Base-by-base conservation (phyloP, 495 filamentous ascomycete genomes). In the Hypoxylon trugodes region DNA sequence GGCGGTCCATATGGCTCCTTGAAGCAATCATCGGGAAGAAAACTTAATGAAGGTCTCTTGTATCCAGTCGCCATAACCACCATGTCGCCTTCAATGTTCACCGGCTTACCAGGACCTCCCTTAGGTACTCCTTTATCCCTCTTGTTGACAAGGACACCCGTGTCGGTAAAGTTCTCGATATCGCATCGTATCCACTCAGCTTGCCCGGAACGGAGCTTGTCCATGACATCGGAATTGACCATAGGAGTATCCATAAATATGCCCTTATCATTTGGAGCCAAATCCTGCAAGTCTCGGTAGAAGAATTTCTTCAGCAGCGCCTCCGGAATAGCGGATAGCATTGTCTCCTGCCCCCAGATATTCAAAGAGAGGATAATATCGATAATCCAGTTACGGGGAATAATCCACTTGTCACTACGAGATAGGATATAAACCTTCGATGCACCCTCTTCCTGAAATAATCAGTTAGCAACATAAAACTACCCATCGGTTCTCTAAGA, bases 391-490 rank as follows among this genome's bases (percentile, higher is more conserved):
- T 93, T 92, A 10, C 92, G 85, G 2, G 91, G 92, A 51, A 95
- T 93, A 48, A 95, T 88, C 91, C 91, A 95, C 77, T 95, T 95
- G 68, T 95, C 91, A 19, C 85, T 88, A 12, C 91, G 83, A 1
- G 90, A 86, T 4, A 95, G 81, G 13, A 96, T 85, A 60, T 88
- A 86, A 1, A 89, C 87, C 61, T 88, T 85, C 5, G 75, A 76
- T 0, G 90, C 91, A 1, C 84, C 81, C 35, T 86, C 83, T 41
- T 85, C 57, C 64, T 67, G 16, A 9, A 43, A 6, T 1, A 21
- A 42, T 21, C 4, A 42, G 41, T 67, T 13, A 67, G 58, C 16
- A 3, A 40, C 6, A 2, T n/a, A 12, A 12, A 40, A n/a, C n/a
- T n/a, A n/a, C n/a, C n/a, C n/a, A n/a, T n/a, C n/a, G n/a, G n/a